Base-by-base conservation (phyloP, 768 basidiomycete genomes). In the Hygrophorus russula region DNA sequence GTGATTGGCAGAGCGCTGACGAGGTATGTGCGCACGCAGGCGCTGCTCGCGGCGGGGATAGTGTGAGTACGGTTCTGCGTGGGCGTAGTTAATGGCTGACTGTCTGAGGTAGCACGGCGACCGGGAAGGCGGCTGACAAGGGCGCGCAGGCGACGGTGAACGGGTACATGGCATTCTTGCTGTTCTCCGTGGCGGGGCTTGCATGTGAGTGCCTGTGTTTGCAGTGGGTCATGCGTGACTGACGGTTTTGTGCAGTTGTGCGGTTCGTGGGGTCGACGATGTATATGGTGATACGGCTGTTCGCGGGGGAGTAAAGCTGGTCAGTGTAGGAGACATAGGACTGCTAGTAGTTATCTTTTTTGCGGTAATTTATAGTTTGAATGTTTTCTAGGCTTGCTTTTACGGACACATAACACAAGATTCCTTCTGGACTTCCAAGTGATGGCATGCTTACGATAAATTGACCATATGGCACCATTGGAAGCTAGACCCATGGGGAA, bases 91-190 rank as follows among this genome's bases (percentile, higher is more conserved):
- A n/a, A n/a, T n/a, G n/a, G n/a, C n/a, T n/a, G n/a, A n/a, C n/a
- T n/a, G n/a, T n/a, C n/a, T n/a, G n/a, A n/a, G 47, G 9, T 53
- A 65, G 69, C 41, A 60, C 72, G 17, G 64, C 76, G 47, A 76
- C 73, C 9, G 68, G 65, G 17, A 77, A 64, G 24, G 71, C 80
- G 1, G 59, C 70, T 24, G 64, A 59, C 36, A 57, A 57, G 5
- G 64, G 71, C 14, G 74, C 75, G 2, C 65, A 66, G 19, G 59
- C 59, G 1, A 70, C 78, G 20, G 85, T 91, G 2, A 79, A 77
- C 44, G 88, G 87, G 1, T 94, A 94, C 57, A 85, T 94, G 82
- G 75, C 81, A 12, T 89, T 92, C 58, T 67, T 96, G 47, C 60
- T 97, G 44, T 92, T 81, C 63, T 88, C 87, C 1, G 89, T 94